Percentiles rank a stretch among this genome's conserved stretches.
phyloP scores from a whole-genome alignment of 768 basidiomycete genomes.

The Kwoniella dendrophila region DNA sequence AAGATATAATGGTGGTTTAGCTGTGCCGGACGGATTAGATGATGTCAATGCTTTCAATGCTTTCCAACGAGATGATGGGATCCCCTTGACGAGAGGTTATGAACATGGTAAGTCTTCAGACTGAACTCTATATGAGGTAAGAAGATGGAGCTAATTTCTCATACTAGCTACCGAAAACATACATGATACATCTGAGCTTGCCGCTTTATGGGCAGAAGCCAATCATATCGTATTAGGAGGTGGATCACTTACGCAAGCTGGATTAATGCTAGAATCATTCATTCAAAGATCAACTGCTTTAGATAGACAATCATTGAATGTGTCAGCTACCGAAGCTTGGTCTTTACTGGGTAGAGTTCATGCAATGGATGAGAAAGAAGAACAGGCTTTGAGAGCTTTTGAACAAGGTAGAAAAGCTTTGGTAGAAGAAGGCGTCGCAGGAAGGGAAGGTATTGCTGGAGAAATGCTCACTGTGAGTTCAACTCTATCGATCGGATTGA shows the following conservation, averaged over 20 bases:
- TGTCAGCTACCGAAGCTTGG: constrained; percentile 77
- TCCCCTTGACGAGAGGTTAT: constrained; percentile 73
- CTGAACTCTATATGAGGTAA: no score
- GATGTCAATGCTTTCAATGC: constrained; percentile 24
- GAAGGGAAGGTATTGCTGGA: constrained; percentile 27
- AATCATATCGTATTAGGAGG: constrained; percentile 75
- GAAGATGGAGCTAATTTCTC: no score
- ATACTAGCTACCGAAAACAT: neutral
- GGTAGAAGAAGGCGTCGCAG: constrained; percentile 21
- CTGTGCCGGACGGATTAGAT: constrained; percentile 7
- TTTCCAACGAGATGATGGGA: constrained; percentile 62
- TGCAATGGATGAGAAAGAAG: constrained; percentile 60
- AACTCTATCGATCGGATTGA: neutral
- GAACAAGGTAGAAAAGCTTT: constrained; percentile 51
- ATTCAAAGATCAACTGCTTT: constrained; percentile 57
- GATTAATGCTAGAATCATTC: constrained; percentile 83
- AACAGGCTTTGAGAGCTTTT: constrained; percentile 57
- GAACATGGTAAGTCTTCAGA: constrained; percentile 78
- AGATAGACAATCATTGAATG: constrained; percentile 14
- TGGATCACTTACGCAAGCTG: constrained; percentile 84
- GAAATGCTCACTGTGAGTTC: constrained; percentile 47
- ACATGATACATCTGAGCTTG: constrained; percentile 9
- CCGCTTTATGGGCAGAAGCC: constrained; percentile 60
- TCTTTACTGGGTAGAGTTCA: constrained; percentile 85
- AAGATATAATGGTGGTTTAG: neutral